Evolutionary conservation across 192 early-diverging fungal genomes (phyloP).

Genomic region (Mortierella hygrophila): DNA sequence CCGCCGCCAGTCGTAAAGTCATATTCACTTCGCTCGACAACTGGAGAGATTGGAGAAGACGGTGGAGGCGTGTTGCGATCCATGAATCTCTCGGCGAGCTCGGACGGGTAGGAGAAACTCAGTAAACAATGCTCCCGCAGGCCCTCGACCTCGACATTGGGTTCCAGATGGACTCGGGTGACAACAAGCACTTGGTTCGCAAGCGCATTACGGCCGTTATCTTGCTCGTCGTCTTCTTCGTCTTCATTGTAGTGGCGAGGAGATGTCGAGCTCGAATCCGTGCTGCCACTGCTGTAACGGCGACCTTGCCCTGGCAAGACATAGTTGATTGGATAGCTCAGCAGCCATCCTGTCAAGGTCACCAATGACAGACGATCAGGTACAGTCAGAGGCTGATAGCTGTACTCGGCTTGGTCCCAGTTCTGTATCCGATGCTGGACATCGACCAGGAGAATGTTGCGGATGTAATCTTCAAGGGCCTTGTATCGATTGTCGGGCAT

Average conservation of each 20-base stretch:
- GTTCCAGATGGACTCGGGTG: constrained; percentile 35
- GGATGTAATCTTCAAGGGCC: constrained; percentile 35
- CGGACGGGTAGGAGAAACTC: constrained; percentile 44
- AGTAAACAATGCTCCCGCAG: constrained; percentile 26
- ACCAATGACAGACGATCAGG: constrained; percentile 36
- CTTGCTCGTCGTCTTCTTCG: constrained; percentile 42
- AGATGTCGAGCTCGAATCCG: not conserved
- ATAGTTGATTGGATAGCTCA: constrained; percentile 53
- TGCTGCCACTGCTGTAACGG: constrained; percentile 21
- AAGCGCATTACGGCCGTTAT: constrained; percentile 39
- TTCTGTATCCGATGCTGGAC: constrained; percentile 30
- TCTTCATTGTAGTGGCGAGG: constrained; percentile 1
- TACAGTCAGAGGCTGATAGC: constrained; percentile 16
- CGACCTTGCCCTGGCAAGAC: constrained; percentile 29
- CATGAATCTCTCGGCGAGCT: constrained; percentile 24
- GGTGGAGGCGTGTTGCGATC: constrained; percentile 12
- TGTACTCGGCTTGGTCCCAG: constrained; percentile 44
- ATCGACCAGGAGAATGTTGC: constrained; percentile 19
- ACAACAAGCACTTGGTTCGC: constrained; percentile 43
- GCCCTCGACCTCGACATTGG: constrained; percentile 19
- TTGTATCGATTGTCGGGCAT: constrained; percentile 41
- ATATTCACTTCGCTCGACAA: constrained; percentile 14
- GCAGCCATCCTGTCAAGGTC: constrained; percentile 47
- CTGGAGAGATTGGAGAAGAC: constrained; percentile 30
- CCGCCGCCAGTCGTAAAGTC: not conserved